Percentiles rank a stretch among this genome's conserved stretches.
These are phyloP conservation scores for Raphanus sativus DNA, from an alignment of 345 rosid species.

Conservation along the genomic window DNA sequence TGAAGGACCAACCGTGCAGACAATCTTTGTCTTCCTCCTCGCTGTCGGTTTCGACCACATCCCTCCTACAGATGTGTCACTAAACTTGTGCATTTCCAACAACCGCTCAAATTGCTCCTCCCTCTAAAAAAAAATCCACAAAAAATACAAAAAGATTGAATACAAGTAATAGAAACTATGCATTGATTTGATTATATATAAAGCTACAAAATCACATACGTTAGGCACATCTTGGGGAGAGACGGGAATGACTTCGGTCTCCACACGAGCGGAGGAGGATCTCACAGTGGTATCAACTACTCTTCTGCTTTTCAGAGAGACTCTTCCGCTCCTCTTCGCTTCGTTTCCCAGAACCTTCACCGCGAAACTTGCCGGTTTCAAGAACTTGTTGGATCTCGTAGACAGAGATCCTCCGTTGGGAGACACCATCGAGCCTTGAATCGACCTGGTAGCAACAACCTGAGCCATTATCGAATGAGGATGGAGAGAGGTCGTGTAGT, in stretches of 20 bases:
- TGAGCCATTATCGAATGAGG: conserved; percentile 59
- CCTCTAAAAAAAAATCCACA: conserved; percentile 38
- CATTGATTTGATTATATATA: not conserved
- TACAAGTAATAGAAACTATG: not conserved
- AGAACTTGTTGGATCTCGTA: conserved; percentile 47
- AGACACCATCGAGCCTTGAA: conserved; percentile 48
- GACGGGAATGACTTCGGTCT: conserved; percentile 66
- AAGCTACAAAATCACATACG: conserved; percentile 34
- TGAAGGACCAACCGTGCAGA: conserved; percentile 96
- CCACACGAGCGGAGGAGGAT: conserved; percentile 54
- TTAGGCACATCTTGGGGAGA: conserved; percentile 63
- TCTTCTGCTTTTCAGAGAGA: conserved; percentile 38
- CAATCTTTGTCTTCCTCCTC: conserved; percentile 92
- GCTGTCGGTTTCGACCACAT: conserved; percentile 88
- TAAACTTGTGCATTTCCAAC: conserved; percentile 55
- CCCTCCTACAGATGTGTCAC: conserved; percentile 60
- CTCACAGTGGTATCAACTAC: conserved; percentile 48
- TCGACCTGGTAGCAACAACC: conserved; percentile 70
- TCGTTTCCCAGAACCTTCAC: conserved; percentile 45
- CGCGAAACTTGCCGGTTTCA: conserved; percentile 52
- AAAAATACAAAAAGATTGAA: not conserved
- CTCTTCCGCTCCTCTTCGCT: conserved; percentile 28
- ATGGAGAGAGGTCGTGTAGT: conserved; percentile 6
- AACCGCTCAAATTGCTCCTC: conserved; percentile 52
- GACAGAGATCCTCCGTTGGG: conserved; percentile 53